A percentile compares a stretch with the other conserved stretches of the same genome.
Conservation (phyloP, 1,284 basidiomycete species). For the Ceraceosorus guamensis region DNA sequence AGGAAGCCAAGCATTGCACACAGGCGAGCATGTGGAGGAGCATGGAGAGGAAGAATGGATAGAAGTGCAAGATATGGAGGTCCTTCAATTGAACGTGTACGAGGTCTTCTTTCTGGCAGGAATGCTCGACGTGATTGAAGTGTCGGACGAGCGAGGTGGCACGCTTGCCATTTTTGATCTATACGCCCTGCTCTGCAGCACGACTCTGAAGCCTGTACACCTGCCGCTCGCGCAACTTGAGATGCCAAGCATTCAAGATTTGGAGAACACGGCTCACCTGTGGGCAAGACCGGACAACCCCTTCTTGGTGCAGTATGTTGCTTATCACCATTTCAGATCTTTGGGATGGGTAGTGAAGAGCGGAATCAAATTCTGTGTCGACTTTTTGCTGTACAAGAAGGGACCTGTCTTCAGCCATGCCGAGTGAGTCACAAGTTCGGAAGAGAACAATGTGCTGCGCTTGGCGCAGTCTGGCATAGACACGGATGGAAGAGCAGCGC, state of each 20-base stretch:
- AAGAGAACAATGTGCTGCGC: neutral
- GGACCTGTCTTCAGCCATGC: constrained; percentile 94
- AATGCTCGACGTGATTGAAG: constrained; percentile 73
- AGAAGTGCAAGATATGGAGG: constrained; percentile 67
- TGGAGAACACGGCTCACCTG: neutral
- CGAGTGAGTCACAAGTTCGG: constrained; percentile 59
- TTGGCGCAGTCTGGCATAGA: neutral
- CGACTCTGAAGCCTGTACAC: constrained; percentile 2
- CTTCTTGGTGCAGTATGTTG: constrained; percentile 80
- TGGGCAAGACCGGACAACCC: constrained; percentile 66
- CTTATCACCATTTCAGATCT: constrained; percentile 90
- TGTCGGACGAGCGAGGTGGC: constrained; percentile 45
- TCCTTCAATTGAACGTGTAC: constrained; percentile 80
- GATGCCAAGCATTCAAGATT: neutral
- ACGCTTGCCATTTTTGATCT: constrained; percentile 7
- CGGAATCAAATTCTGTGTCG: constrained; percentile 95
- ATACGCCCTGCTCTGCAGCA: constrained; percentile 8
- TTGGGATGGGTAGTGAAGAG: constrained; percentile 96
- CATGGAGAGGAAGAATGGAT: constrained; percentile 21
- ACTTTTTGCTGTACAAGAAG: constrained; percentile 86
- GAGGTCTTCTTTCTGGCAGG: constrained; percentile 88
- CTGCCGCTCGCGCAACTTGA: neutral
- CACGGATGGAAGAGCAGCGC: neutral
- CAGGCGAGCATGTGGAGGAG: constrained; percentile 6
- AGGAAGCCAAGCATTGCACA: no score